These are phyloP conservation scores for Ceratobasidium sp. DNA, from an alignment of 1,284 basidiomycete genomes.

Conservation along the genomic window DNA sequence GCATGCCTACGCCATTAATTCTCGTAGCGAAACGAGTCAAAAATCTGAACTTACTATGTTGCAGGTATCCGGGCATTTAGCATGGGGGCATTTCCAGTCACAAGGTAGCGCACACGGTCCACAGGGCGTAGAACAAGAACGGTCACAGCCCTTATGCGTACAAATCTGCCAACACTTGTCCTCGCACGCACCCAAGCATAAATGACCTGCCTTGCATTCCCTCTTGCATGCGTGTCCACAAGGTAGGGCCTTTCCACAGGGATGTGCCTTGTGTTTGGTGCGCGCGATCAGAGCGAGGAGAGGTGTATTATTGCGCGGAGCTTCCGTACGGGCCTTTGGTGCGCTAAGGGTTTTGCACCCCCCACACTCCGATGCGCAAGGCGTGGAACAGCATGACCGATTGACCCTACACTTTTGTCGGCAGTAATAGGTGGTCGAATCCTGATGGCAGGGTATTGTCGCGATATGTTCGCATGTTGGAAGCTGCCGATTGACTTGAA, in stretches of 20 bases:
- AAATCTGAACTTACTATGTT: slow-evolving; percentile 67
- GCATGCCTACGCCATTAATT: slow-evolving; percentile 37
- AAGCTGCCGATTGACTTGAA: slow-evolving; percentile 56
- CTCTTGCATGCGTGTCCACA: slow-evolving; percentile 65
- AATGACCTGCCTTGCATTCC: slow-evolving; percentile 57
- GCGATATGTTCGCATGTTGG: too few species aligned
- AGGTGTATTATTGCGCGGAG: not conserved
- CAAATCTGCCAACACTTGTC: slow-evolving; percentile 63
- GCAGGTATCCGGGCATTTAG: slow-evolving; percentile 67
- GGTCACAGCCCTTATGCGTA: slow-evolving; percentile 57
- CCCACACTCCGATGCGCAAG: slow-evolving; percentile 58
- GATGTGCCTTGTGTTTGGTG: slow-evolving; percentile 55
- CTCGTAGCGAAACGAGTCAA: slow-evolving; percentile 72
- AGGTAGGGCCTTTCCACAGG: slow-evolving; percentile 60
- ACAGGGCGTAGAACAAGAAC: slow-evolving; percentile 58
- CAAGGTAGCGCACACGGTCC: slow-evolving; percentile 65
- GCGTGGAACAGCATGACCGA: slow-evolving; percentile 56
- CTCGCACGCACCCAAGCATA: slow-evolving; percentile 58
- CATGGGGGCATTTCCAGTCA: slow-evolving; percentile 62
- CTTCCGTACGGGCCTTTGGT: not conserved
- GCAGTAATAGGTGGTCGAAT: slow-evolving; percentile 56
- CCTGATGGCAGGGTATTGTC: slow-evolving; percentile 57
- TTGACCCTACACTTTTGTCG: slow-evolving; percentile 53
- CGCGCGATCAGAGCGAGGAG: slow-evolving; percentile 44
- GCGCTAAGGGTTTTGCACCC: slow-evolving; percentile 56